These are phyloP conservation scores for Saccharomycopsis hybrid DNA, from an alignment of 1,139 yeast species.

Conservation along the genomic window DNA sequence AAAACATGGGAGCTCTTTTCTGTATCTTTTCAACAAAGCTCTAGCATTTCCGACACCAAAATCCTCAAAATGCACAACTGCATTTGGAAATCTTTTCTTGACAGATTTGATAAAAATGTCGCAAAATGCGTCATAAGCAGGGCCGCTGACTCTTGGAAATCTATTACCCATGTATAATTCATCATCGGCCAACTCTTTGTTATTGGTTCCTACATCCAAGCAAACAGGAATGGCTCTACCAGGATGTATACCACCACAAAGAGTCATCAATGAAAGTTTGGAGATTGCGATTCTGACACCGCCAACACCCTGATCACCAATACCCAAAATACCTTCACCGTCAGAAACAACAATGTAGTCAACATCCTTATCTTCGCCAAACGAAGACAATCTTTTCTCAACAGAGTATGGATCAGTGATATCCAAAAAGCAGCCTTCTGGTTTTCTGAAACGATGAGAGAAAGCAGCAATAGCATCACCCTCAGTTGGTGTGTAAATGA, in stretches of 20 bases:
- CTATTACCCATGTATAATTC: slow-evolving; percentile 90
- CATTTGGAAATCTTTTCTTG: slow-evolving; percentile 75
- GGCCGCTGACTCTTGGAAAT: slow-evolving; percentile 79
- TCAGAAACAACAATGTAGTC: slow-evolving; percentile 93
- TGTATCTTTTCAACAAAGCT: slow-evolving; percentile 69
- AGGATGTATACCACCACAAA: slow-evolving; percentile 95
- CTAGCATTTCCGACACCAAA: slow-evolving; percentile 90
- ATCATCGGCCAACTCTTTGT: slow-evolving; percentile 66
- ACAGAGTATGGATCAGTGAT: slow-evolving; percentile 72
- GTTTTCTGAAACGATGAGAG: slow-evolving; percentile 86
- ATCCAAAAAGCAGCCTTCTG: slow-evolving; percentile 92
- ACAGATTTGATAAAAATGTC: slow-evolving; percentile 70
- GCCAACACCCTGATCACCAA: slow-evolving; percentile 98
- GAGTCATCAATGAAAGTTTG: slow-evolving; percentile 87
- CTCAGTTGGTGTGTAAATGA: slow-evolving; percentile 94
- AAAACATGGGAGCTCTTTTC: slow-evolving; percentile 72
- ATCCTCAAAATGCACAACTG: slow-evolving; percentile 93
- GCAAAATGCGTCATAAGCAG: slow-evolving; percentile 73
- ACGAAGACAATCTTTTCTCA: slow-evolving; percentile 61
- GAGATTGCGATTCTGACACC: slow-evolving; percentile 91
- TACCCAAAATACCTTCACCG: slow-evolving; percentile 93
- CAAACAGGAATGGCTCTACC: slow-evolving; percentile 88
- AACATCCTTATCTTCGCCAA: slow-evolving; percentile 83
- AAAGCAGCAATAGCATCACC: slow-evolving; percentile 95
- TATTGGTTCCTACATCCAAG: slow-evolving; percentile 88